Conservation (phyloP, 108 stramenopile genomes). For the Nitzschia sp. region DNA sequence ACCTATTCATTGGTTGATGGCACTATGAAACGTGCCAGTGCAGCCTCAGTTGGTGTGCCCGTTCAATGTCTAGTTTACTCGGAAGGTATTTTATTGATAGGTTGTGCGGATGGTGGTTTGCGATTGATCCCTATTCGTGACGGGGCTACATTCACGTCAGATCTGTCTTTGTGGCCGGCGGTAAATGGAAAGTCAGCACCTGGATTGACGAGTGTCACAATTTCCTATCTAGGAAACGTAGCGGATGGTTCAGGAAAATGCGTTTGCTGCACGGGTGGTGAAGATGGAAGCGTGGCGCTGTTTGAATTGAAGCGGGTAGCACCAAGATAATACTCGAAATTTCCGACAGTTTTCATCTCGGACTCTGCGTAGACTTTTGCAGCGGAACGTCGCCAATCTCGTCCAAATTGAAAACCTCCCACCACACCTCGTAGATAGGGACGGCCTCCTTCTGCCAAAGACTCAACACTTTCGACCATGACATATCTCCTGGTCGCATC, state of each 20-base stretch:
- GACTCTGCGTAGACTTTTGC: background rate
- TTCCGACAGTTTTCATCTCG: background rate
- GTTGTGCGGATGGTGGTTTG: constrained; percentile 63
- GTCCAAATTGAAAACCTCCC: constrained; percentile 22
- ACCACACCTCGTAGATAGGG: constrained; percentile 3
- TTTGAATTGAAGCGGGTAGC: constrained; percentile 55
- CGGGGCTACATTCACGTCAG: constrained; percentile 46
- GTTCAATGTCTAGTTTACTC: constrained; percentile 42
- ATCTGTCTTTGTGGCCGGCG: constrained; percentile 51
- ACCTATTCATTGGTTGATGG: constrained; percentile 44
- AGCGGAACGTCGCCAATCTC: background rate
- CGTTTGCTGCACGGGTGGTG: constrained; percentile 60
- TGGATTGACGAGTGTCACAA: constrained; percentile 44
- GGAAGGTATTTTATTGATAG: constrained; percentile 50
- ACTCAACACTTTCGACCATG: background rate
- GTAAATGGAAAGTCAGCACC: constrained; percentile 52
- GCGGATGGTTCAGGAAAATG: constrained; percentile 33
- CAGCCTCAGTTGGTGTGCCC: constrained; percentile 54
- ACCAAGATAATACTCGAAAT: background rate
- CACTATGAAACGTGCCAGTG: constrained; percentile 31
- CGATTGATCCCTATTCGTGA: constrained; percentile 54
- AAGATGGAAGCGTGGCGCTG: constrained; percentile 63
- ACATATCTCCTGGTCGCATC: background rate
- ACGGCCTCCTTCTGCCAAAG: constrained; percentile 2
- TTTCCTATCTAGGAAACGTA: constrained; percentile 29